Percentiles rank a stretch among this genome's conserved stretches.
Evolutionary conservation across 2,329 filamentous ascomycete genomes (phyloP).

Genomic region (Claviceps sp.): DNA sequence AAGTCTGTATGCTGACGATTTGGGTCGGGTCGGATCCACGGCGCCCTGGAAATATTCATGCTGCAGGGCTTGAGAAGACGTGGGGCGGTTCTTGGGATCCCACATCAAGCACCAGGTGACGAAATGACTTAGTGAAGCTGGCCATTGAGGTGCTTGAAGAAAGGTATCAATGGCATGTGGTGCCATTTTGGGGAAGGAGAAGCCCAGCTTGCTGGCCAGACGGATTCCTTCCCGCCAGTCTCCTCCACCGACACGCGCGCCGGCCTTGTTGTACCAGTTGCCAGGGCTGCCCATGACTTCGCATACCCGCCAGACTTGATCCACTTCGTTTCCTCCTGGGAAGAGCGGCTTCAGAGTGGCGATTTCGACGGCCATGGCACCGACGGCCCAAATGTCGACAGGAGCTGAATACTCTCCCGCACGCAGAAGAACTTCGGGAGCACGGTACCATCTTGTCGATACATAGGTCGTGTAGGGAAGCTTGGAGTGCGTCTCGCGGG

Average conservation of each 20-base stretch:
- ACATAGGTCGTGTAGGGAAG: slow-evolving; percentile 97
- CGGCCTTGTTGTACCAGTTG: slow-evolving; percentile 92
- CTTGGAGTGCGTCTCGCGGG: slow-evolving; percentile 94
- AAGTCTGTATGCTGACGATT: slow-evolving; percentile 72
- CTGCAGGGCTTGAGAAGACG: slow-evolving; percentile 81
- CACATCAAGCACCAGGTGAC: slow-evolving; percentile 99
- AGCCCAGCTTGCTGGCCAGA: slow-evolving; percentile 88
- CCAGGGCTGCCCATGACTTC: slow-evolving; percentile 99
- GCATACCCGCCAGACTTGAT: slow-evolving; percentile 97
- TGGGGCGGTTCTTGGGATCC: slow-evolving; percentile 87
- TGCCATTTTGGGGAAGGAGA: slow-evolving; percentile 99
- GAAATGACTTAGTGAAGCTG: slow-evolving; percentile 72
- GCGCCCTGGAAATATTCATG: slow-evolving; percentile 94
- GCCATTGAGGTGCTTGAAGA: slow-evolving; percentile 83
- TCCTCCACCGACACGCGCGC: slow-evolving; percentile 75
- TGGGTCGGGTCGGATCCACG: slow-evolving; percentile 81
- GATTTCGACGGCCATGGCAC: slow-evolving; percentile 96
- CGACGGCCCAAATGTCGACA: slow-evolving; percentile 96
- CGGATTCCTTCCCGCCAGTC: slow-evolving; percentile 94
- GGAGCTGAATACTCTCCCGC: slow-evolving; percentile 95
- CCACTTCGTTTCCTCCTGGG: slow-evolving; percentile 94
- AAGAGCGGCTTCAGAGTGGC: slow-evolving; percentile 94
- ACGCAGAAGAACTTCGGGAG: slow-evolving; percentile 83
- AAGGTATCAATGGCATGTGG: slow-evolving; percentile 94
- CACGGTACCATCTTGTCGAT: slow-evolving; percentile 95